Evolutionary conservation across 306 rosid genomes (phyloP).

Genomic region (Lupinus albus): DNA sequence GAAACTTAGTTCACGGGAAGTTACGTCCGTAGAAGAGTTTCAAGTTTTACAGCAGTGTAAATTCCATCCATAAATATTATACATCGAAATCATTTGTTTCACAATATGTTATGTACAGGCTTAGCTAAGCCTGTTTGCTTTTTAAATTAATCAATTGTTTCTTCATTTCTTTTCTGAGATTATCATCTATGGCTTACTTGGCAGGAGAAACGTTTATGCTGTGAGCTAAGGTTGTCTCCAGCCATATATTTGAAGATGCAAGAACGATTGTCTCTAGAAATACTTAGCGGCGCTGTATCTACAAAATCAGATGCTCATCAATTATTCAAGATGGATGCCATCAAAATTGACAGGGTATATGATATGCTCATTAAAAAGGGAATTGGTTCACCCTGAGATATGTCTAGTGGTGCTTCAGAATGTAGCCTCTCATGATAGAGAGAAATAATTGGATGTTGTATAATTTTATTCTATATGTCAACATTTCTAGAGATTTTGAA

Average conservation of each 20-base stretch:
- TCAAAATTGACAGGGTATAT: constrained; percentile 71
- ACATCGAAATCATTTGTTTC: background rate
- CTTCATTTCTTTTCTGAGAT: constrained; percentile 27
- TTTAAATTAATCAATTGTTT: constrained; percentile 1
- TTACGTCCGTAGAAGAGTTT: background rate
- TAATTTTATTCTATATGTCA: background rate
- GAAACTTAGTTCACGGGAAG: background rate
- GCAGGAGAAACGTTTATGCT: constrained; percentile 85
- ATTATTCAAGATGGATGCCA: constrained; percentile 72
- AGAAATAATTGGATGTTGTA: constrained; percentile 8
- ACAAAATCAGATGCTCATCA: constrained; percentile 78
- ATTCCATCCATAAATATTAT: no score
- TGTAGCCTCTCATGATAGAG: background rate
- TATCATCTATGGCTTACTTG: constrained; percentile 11
- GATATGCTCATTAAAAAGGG: constrained; percentile 92
- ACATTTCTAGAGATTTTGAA: constrained; percentile 26
- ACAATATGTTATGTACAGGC: background rate
- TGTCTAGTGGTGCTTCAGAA: background rate
- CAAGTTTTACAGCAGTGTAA: no score
- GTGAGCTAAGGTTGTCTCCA: constrained; percentile 68
- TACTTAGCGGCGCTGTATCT: constrained; percentile 60
- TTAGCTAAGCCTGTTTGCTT: background rate
- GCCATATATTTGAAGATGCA: constrained; percentile 71
- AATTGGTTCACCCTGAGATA: constrained; percentile 63
- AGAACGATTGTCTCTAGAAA: constrained; percentile 65